These are phyloP conservation scores for Aspergillus thermomutatus DNA, from an alignment of 2,329 filamentous ascomycete species.

Conservation along the genomic window DNA sequence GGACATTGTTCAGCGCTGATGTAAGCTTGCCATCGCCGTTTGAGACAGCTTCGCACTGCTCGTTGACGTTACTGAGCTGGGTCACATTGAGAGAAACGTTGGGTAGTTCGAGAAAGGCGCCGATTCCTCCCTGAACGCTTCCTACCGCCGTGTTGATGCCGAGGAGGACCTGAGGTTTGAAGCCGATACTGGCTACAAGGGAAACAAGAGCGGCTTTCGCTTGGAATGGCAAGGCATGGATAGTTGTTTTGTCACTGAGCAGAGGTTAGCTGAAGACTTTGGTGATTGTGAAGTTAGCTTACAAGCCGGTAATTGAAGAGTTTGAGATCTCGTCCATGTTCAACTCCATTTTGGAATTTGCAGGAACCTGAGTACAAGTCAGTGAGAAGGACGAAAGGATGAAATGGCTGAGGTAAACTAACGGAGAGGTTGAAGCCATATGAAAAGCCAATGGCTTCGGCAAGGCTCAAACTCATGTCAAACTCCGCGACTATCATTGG, in stretches of 20 bases:
- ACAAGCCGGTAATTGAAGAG: conserved; percentile 31
- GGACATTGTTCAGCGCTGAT: conserved; percentile 2
- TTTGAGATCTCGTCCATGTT: conserved; percentile 12
- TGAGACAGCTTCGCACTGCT: conserved; percentile 14
- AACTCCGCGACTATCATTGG: conserved; percentile 14
- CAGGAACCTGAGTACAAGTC: conserved; percentile 11
- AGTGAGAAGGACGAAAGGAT: background rate
- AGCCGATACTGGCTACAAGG: conserved; percentile 11
- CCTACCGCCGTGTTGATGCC: conserved; percentile 10
- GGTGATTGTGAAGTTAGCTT: conserved; percentile 6
- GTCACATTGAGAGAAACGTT: conserved; percentile 18
- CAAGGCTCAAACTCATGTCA: conserved; percentile 6
- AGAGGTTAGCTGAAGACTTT: background rate
- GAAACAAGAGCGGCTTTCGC: conserved; percentile 5
- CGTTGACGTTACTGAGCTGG: conserved; percentile 14
- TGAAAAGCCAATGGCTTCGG: conserved; percentile 13
- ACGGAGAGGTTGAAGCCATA: conserved; percentile 20
- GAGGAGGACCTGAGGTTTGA: conserved; percentile 18
- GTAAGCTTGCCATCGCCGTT: background rate
- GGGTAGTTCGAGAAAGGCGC: conserved; percentile 20
- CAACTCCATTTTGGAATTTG: conserved; percentile 13
- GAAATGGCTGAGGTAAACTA: background rate
- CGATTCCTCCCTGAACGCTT: conserved; percentile 16
- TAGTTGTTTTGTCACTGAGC: conserved; percentile 12
- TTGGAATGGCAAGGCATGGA: conserved; percentile 17